Conservation (phyloP, 768 basidiomycete genomes). For the Xerocomus brunneocitrinus region DNA sequence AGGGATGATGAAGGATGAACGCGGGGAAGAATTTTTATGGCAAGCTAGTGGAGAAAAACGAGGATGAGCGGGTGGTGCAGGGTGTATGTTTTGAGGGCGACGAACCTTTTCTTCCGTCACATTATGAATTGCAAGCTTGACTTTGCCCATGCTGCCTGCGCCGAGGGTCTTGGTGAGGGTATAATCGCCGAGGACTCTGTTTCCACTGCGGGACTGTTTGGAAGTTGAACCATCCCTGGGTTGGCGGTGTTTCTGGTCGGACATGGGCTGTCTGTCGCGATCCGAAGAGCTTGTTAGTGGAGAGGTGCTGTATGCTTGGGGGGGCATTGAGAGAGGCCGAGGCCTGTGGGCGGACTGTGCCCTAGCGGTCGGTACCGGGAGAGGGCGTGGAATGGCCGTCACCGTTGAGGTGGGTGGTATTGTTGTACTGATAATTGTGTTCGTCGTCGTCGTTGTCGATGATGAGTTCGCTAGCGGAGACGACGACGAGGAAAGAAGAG, state of each 20-base stretch:
- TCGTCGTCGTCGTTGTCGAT: slow-evolving; percentile 9
- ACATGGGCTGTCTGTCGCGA: slow-evolving; percentile 27
- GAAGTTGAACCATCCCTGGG: slow-evolving; percentile 31
- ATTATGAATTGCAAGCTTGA: slow-evolving; percentile 91
- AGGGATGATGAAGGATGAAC: slow-evolving; percentile 59
- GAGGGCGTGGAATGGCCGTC: slow-evolving; percentile 32
- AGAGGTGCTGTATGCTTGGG: slow-evolving; percentile 45
- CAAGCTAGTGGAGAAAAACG: slow-evolving; percentile 53
- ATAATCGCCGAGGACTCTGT: slow-evolving; percentile 85
- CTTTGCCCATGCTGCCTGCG: slow-evolving; percentile 98
- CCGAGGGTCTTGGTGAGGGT: slow-evolving; percentile 95
- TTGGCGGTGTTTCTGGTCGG: slow-evolving; percentile 27
- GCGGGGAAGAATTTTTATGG: slow-evolving; percentile 98
- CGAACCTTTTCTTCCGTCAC: slow-evolving; percentile 88
- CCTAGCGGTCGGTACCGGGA: slow-evolving; percentile 23
- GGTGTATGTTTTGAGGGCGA: slow-evolving; percentile 5
- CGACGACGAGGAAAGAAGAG: slow-evolving; percentile 9
- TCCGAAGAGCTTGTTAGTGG: slow-evolving; percentile 30
- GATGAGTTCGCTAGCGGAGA: slow-evolving; percentile 8
- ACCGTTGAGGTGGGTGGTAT: slow-evolving; percentile 18
- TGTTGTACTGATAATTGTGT: slow-evolving; percentile 4
- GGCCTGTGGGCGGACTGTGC: slow-evolving; percentile 34
- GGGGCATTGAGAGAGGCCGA: slow-evolving; percentile 73
- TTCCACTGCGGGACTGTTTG: slow-evolving; percentile 33
- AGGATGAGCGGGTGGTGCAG: slow-evolving; percentile 7